Percentiles rank a stretch among this genome's conserved stretches.
phyloP scores from a whole-genome alignment of 805 yeast species.

The Starmera dryadoides region DNA sequence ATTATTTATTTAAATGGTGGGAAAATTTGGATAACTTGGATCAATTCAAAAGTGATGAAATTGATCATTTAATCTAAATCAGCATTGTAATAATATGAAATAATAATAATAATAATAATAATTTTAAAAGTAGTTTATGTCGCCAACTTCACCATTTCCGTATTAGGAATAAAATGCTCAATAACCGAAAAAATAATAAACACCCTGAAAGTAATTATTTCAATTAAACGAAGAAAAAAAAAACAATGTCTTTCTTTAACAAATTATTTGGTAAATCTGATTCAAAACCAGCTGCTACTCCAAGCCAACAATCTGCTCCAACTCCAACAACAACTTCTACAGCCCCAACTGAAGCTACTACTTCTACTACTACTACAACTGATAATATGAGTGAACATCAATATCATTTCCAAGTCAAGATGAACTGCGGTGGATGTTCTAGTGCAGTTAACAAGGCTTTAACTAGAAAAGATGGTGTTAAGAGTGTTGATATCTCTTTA shows the following conservation, averaged over 20 bases:
- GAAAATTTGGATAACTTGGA: slow-evolving; percentile 53
- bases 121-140: no score
- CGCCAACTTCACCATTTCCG: no score
- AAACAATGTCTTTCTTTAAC: no score
- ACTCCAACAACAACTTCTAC: neutral
- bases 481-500: slow-evolving; percentile 64
- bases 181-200: no score
- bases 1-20: slow-evolving; percentile 95
- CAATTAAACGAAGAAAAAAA: no score
- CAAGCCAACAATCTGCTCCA: no score
- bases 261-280: no score
- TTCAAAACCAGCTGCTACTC: no score
- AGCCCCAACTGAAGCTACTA: neutral
- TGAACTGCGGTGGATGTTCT: slow-evolving; percentile 87
- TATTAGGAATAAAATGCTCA: neutral
- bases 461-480: slow-evolving; percentile 64
- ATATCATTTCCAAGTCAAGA: slow-evolving; percentile 74
- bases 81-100: neutral
- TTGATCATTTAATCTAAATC: slow-evolving; percentile 17
- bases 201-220: no score
- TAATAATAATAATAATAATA: no score
- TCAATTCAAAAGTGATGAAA: slow-evolving; percentile 33
- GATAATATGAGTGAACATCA: slow-evolving; percentile 33
- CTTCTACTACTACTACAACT: neutral
- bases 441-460: slow-evolving; percentile 78